A percentile compares a stretch with the other conserved stretches of the same genome.
Conservation (phyloP, 345 rosid genomes). For the Aquilaria malaccensis region DNA sequence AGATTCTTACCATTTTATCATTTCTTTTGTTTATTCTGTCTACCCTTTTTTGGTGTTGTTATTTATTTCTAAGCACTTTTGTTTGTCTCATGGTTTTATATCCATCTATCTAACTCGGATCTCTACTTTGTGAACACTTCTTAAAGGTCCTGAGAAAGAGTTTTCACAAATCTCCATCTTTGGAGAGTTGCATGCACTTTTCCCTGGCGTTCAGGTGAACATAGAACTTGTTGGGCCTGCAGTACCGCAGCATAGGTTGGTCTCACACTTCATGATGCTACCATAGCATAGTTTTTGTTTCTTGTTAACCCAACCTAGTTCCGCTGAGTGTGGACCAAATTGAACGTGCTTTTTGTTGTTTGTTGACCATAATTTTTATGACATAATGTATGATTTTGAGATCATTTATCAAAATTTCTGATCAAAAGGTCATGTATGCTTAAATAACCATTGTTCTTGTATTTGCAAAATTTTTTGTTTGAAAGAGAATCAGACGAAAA, state of each 20-base stretch:
- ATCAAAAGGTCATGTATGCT: too few species aligned
- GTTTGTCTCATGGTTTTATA: not conserved
- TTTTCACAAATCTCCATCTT: conserved; percentile 77
- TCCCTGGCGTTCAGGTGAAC: conserved; percentile 52
- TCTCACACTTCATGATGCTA: conserved; percentile 2
- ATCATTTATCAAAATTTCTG: too few species aligned
- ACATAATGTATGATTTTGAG: too few species aligned
- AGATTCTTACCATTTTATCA: not conserved
- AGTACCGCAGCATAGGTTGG: conserved; percentile 61
- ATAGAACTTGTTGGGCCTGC: conserved; percentile 81
- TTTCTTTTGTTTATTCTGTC: not conserved
- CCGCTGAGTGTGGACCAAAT: too few species aligned
- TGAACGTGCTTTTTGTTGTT: too few species aligned
- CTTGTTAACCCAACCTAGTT: not conserved
- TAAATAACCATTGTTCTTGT: too few species aligned
- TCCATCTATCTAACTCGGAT: not conserved
- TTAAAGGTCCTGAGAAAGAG: conserved; percentile 90
- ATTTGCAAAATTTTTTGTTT: too few species aligned
- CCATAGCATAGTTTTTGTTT: not conserved
- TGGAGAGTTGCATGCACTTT: conserved; percentile 72
- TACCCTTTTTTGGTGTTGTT: not conserved
- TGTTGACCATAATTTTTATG: too few species aligned
- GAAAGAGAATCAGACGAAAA: too few species aligned
- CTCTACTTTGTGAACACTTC: conserved; percentile 19
- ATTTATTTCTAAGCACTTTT: not conserved